Conservation (phyloP, 2,329 filamentous ascomycete genomes). For the Tolypocladium cylindrosporum region DNA sequence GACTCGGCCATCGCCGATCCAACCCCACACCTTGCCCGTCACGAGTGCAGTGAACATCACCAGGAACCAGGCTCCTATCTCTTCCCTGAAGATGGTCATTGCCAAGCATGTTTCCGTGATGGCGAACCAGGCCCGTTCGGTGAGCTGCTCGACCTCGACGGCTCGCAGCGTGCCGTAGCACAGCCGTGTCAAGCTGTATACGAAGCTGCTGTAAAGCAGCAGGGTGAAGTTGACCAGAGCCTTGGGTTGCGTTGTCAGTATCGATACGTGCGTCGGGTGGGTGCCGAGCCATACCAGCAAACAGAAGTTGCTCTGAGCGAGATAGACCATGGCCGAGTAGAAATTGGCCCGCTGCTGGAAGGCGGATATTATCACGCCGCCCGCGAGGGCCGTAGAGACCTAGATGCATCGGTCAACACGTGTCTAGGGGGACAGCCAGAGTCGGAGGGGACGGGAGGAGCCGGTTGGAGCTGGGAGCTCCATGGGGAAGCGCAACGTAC, state of each 20-base stretch:
- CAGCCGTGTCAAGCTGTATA: conserved; percentile 80
- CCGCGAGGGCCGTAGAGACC: conserved; percentile 77
- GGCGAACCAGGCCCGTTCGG: conserved; percentile 96
- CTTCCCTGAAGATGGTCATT: conserved; percentile 96
- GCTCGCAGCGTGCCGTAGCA: conserved; percentile 85
- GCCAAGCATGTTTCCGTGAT: conserved; percentile 93
- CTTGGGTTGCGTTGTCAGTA: conserved; percentile 29
- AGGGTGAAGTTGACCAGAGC: conserved; percentile 87
- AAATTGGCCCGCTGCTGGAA: conserved; percentile 96
- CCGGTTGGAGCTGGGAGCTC: neutral
- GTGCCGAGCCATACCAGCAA: conserved; percentile 55
- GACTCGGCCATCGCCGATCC: conserved; percentile 92
- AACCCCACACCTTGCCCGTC: conserved; percentile 94
- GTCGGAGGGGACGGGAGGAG: neutral
- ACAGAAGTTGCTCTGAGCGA: conserved; percentile 92
- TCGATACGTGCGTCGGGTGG: neutral
- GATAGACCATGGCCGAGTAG: conserved; percentile 94
- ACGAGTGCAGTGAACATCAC: conserved; percentile 92
- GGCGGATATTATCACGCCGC: conserved; percentile 75
- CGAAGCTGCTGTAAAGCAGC: conserved; percentile 66
- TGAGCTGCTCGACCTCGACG: conserved; percentile 93
- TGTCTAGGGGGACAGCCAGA: conserved; percentile 3
- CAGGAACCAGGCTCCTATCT: conserved; percentile 88
- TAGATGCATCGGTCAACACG: conserved; percentile 23
- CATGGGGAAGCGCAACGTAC: conserved; percentile 28